These are phyloP conservation scores for Jaenimonas drosophilae DNA, from an alignment of 208 protist genomes.

Conservation along the genomic window DNA sequence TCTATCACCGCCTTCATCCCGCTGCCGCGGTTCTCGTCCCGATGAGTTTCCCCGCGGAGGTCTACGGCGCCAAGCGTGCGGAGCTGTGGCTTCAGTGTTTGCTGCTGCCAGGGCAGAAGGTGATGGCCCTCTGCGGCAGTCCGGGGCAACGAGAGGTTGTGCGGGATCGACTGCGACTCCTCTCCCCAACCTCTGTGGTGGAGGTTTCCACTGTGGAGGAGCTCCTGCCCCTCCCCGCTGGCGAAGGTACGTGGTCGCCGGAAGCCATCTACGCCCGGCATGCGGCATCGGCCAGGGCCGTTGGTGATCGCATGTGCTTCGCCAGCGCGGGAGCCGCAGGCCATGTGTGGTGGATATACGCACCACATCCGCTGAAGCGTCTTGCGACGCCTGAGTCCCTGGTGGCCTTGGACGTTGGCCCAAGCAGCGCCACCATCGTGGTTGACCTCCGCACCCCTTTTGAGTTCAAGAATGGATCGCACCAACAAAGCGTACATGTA, in stretches of 20 bases:
- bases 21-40: conserved; percentile 47
- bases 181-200: conserved; percentile 18
- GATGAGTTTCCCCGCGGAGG: conserved; percentile 62
- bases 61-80: conserved; percentile 55
- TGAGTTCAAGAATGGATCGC: conserved; percentile 79
- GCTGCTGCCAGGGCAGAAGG: conserved; percentile 40
- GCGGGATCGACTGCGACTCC: conserved; percentile 15
- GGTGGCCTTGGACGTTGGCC: conserved; percentile 14
- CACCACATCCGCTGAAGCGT: too few relatives aligned
- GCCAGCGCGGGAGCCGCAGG: background rate
- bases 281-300: too few relatives aligned
- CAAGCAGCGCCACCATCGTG: conserved; percentile 18
- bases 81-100: conserved; percentile 78
- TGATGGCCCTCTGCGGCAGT: conserved; percentile 31
- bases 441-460: conserved; percentile 70
- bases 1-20: conserved; percentile 47
- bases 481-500: conserved; percentile 53
- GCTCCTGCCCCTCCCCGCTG: conserved; percentile 4
- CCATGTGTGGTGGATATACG: too few relatives aligned
- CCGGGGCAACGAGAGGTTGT: conserved; percentile 14
- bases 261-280: background rate
- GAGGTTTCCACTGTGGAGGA: conserved; percentile 29
- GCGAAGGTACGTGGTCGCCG: too few relatives aligned
- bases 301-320: background rate
- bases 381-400: too few relatives aligned